Base-by-base conservation (phyloP, 1,284 basidiomycete species). In the Papiliotrema laurentii region DNA sequence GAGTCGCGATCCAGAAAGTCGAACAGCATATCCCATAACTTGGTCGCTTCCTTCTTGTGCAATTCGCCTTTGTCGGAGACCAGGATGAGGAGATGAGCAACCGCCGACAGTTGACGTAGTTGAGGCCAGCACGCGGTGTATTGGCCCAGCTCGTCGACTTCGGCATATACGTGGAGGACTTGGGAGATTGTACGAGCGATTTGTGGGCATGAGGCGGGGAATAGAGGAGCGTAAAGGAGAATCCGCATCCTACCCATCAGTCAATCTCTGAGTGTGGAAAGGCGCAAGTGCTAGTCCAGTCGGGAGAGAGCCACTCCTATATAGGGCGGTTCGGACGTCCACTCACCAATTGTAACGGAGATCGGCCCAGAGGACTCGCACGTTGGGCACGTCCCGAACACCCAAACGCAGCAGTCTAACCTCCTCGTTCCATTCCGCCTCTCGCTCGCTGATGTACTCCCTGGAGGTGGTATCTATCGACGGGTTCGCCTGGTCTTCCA, bases 291-390 rank as follows among this genome's bases (percentile, higher is more conserved):
- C n/a, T n/a, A n/a, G n/a, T n/a, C n/a, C n/a, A n/a, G n/a, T n/a
- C n/a, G n/a, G n/a, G n/a, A n/a, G n/a, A n/a, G n/a, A n/a, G n/a
- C n/a, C n/a, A n/a, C n/a, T n/a, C n/a, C n/a, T n/a, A n/a, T n/a
- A n/a, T n/a, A n/a, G n/a, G n/a, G n/a, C n/a, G n/a, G n/a, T n/a
- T n/a, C n/a, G n/a, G n/a, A n/a, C n/a, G 7, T 18, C 2, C 18
- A 52, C 51, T 36, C 40, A 62, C 60, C 60, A 62, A 42, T 58
- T 51, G 43, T 56, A 60, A 2, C 60, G 45, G 37, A 60, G 50
- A 47, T 60, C 50, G 5, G 55, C 50, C 56, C 58, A 62, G 27
- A 41, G 44, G 1, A 36, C 22, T 45, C 52, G 53, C 11, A 51
- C 41, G 9, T 50, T 50, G 1, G 47, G 47, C 6, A 46, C 52